These are phyloP conservation scores for Pythium monospermum DNA, from an alignment of 352 stramenopile genomes.

Conservation along the genomic window DNA sequence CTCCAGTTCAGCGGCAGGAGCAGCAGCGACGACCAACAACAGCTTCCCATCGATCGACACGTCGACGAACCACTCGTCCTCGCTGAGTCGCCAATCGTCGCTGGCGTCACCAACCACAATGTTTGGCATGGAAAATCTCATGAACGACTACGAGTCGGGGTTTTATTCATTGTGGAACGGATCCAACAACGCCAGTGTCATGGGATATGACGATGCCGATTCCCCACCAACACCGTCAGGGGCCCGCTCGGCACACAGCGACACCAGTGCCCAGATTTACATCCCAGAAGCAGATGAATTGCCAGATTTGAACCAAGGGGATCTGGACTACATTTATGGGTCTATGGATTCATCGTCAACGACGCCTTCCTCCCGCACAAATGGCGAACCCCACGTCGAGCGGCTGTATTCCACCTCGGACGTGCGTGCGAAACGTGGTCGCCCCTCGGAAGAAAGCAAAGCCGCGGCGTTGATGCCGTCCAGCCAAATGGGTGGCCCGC, in stretches of 20 bases:
- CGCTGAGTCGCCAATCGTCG: conserved; percentile 14
- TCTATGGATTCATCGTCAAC: too few species aligned
- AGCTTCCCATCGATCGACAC: conserved; percentile 5
- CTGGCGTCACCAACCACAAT: conserved; percentile 44
- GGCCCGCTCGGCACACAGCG: neutral
- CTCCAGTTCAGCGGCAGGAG: neutral
- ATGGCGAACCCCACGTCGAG: conserved; percentile 40
- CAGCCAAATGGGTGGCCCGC: conserved; percentile 12
- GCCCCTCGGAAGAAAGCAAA: conserved; percentile 9
- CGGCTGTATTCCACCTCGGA: conserved; percentile 27
- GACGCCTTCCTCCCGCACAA: conserved; percentile 8
- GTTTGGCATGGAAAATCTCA: conserved; percentile 50
- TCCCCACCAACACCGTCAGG: neutral
- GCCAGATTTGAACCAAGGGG: conserved; percentile 60
- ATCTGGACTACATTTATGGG: conserved; percentile 71
- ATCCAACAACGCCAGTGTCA: conserved; percentile 27
- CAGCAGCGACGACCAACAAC: conserved; percentile 1
- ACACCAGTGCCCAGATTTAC: conserved; percentile 32
- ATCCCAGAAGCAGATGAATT: conserved; percentile 57
- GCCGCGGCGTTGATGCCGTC: conserved; percentile 13
- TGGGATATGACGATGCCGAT: conserved; percentile 54
- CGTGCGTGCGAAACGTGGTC: conserved; percentile 34
- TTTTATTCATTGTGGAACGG: conserved; percentile 72
- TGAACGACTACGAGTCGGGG: conserved; percentile 64
- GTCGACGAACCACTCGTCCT: neutral